Base-by-base conservation (phyloP, 139 green algal genomes). In the Dunaliella primolecta region DNA sequence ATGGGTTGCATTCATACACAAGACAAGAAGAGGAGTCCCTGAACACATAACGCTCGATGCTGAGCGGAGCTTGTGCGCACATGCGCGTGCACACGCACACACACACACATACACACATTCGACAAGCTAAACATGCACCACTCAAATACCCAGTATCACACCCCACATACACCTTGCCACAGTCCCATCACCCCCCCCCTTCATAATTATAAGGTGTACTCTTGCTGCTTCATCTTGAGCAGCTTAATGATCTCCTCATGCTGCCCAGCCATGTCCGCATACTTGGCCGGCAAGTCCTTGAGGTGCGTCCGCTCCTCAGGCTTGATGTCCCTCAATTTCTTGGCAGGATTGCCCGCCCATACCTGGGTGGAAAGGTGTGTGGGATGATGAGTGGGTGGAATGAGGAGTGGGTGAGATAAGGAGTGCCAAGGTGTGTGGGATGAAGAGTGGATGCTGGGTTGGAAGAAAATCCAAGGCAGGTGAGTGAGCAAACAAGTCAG, bases 241-340 rank as follows among this genome's bases (percentile, higher is more conserved):
- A 91, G 83, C 75, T 90, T 71, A 78, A 92, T 81, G 2, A 92
- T 72, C 57, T 86, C 82, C 34, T 85, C 83, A 85, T 94, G 91
- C 86, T 93, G 80, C 31, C 74, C 85, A 0, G 86, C 86, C 83
- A 92, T 79, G 75, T 93, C 90, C 36, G 64, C 81, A 85, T 94
- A 93, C 30, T 81, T 83, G 1, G 23, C 36, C 21, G 93, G 90
- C 84, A 92, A 89, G 1, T 85, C 74, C 27, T 84, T 56, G 25
- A 99, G 90, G 90, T 98, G 98, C 0, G 90, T 81, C 34, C 46
- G 82, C 89, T 99, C 96, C 72, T 96, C 92, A 0, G 91, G 86
- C 84, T 97, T 98, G 0, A 99, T 83, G 25, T 94, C 92, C 0
- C 96, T 88, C 83, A 99, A 87, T 81, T 95, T 94, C 78, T 89